Evolutionary conservation across 2,329 filamentous ascomycete genomes (phyloP).

Genomic region (Leptographium lundbergii): DNA sequence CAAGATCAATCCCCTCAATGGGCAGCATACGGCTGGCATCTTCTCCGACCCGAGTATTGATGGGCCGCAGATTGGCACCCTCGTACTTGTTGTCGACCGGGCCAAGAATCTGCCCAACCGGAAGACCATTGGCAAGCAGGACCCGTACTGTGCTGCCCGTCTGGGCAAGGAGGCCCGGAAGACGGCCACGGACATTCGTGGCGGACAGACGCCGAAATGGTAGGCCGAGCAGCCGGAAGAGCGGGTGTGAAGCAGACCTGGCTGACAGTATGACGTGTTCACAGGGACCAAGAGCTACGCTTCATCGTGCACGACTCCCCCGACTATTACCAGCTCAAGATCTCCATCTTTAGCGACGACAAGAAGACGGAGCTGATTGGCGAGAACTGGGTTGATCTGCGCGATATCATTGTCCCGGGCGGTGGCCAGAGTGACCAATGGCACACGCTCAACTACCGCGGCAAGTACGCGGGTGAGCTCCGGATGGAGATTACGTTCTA

Average conservation of each 20-base stretch:
- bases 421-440: constrained; percentile 91
- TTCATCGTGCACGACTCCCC: constrained; percentile 93
- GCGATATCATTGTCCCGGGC: constrained; percentile 66
- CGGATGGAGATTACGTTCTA: constrained; percentile 95
- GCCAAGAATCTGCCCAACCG: constrained; percentile 95
- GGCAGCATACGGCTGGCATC: constrained; percentile 78
- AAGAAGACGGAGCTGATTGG: constrained; percentile 96
- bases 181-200: constrained; percentile 84
- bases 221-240: constrained; percentile 32
- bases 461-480: constrained; percentile 92
- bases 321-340: constrained; percentile 90
- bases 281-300: constrained; percentile 91
- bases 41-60: constrained; percentile 90
- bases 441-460: constrained; percentile 77
- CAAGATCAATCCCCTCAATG: constrained; percentile 43
- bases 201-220: constrained; percentile 93
- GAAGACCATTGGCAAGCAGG: constrained; percentile 96
- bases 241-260: not conserved
- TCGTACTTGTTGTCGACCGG: constrained; percentile 84
- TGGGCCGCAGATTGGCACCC: constrained; percentile 82
- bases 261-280: not conserved
- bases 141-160: constrained; percentile 89
- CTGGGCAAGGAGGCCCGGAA: constrained; percentile 96
- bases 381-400: constrained; percentile 79
- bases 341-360: constrained; percentile 96